Base-by-base conservation (phyloP, 1,284 basidiomycete genomes). In the Fomitopsis schrenkii region DNA sequence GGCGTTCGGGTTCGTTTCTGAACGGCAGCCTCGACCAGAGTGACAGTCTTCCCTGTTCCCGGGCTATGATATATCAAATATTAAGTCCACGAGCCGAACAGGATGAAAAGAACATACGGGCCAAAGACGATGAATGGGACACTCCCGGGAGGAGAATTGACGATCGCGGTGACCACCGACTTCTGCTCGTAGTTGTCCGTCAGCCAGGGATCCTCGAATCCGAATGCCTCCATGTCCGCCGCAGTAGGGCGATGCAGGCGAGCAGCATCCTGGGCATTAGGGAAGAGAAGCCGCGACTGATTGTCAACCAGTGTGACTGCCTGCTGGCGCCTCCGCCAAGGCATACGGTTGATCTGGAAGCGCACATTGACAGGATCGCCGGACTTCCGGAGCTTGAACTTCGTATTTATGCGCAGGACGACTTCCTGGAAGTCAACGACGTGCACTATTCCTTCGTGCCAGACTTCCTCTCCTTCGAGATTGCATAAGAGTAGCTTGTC, bases 11-110 rank as follows among this genome's bases (percentile, higher is more conserved):
- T 83, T 70, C 2, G 65, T 61, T 2, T 63, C 67, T 90, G 88
- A 2, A 72, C 76, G 19, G 90, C 87, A 0, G 84, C 79, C 70
- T 91, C 88, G 0, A 90, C 80, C 4, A 86, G 76, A 0, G 86
- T 88, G 17, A 88, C 80, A 0, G 87, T 90, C 72, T 90, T 90
- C 0, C 88, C 88, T 0, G 88, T 88, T 9, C 87, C 85, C 4
- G 85, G 85, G 3, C 85, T 87, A 55, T 5, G n/a, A 26, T 57
- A 26, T 1, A 12, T 26, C 22, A 26, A 38, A 40, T 30, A 6
- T 22, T 38, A 8, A 22, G 3, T 10, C 33, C 22, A 28, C 17
- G 17, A 26, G 28, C 12, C 1, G 5, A 5, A 9, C 53, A 41
- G 15, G 53, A 19, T 17, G 10, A 52, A 19, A 17, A 12, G 6